Base-by-base conservation (phyloP, 768 basidiomycete genomes). In the Lactarius sp. region DNA sequence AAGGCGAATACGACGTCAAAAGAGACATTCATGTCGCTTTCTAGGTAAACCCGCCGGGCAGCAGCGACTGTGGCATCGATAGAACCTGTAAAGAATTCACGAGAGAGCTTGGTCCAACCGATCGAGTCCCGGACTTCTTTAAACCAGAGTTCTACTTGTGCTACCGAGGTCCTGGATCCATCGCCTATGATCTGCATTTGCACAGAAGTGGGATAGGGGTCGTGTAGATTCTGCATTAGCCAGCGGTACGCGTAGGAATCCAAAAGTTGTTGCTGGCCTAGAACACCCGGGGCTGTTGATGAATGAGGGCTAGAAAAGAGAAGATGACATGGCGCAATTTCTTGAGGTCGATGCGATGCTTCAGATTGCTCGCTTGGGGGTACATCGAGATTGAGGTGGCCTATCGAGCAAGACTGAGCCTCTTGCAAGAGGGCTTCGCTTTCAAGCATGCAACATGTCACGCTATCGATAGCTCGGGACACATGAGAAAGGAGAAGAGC, bases 141-240 rank as follows among this genome's bases (percentile, higher is more conserved):
- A 31, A 71, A 70, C 70, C 70, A 71, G 9, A 52, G 41, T 3
- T 59, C 53, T 6, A 68, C 59, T 14, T 50, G 59, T 6, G 50
- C 42, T 20, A 33, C 12, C 4, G 70, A 52, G 18, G 55, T 52
- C 13, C 36, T 57, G 4, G 68, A 59, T 6, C 20, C 7, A 31
- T 62, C 42, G 6, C 53, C 56, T 6, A 71, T 54, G 31, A 33
- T n/a, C 33, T 46, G 49, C 52, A 57, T 59, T n/a, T 64, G 54
- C 2, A n/a, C 69, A 18, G 4, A 62, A 0, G 75, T 66, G 0
- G 84, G 84, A 59, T 85, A 85, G 0, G 84, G 84, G 61, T 83
- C 77, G 51, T 81, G 78, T 0, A 85, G 56, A 51, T 85, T 60
- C 8, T 51, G 58, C 47, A 55, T 27, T 5, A 64, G 34, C 63